Percentiles rank a stretch among this genome's conserved stretches.
These are phyloP conservation scores for Botrytis fabae DNA, from an alignment of 2,329 filamentous ascomycete genomes.

Conservation along the genomic window DNA sequence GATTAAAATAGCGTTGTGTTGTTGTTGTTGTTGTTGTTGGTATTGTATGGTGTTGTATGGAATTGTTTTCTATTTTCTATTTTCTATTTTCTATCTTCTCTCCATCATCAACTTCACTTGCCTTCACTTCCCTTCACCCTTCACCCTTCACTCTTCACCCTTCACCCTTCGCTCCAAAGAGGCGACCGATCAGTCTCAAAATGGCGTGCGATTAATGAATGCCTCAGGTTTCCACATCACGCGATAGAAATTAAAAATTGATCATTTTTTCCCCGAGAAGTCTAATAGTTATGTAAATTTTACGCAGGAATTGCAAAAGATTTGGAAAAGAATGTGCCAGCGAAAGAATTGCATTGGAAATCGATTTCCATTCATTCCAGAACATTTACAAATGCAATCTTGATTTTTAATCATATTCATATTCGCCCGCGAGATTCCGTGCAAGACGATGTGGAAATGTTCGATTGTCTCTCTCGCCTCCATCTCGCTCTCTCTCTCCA, in stretches of 20 bases:
- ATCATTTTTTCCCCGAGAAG: not conserved
- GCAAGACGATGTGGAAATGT: not conserved
- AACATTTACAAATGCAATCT: not conserved
- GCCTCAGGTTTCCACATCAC: not conserved
- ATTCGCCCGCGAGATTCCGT: not conserved
- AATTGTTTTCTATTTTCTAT: too few species aligned
- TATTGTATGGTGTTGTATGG: too few species aligned
- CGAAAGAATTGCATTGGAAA: not conserved
- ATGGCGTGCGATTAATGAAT: not conserved
- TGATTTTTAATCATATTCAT: not conserved
- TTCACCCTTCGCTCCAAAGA: not conserved
- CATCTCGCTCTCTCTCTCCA: not conserved
- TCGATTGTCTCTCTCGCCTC: not conserved
- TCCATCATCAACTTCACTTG: not conserved
- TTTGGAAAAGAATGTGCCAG: not conserved
- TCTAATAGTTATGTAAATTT: not conserved
- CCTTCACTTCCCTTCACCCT: not conserved
- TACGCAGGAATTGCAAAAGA: not conserved
- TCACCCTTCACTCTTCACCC: not conserved
- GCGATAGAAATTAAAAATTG: not conserved
- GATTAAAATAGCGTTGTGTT: not conserved
- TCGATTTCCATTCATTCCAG: not conserved
- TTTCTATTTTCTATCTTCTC: not conserved
- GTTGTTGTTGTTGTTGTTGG: too few species aligned
- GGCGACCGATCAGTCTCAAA: not conserved